Percentiles rank a stretch among this genome's conserved stretches.
Evolutionary conservation across 345 rosid genomes (phyloP).

Genomic region (Eucalyptus guilfoylei): DNA sequence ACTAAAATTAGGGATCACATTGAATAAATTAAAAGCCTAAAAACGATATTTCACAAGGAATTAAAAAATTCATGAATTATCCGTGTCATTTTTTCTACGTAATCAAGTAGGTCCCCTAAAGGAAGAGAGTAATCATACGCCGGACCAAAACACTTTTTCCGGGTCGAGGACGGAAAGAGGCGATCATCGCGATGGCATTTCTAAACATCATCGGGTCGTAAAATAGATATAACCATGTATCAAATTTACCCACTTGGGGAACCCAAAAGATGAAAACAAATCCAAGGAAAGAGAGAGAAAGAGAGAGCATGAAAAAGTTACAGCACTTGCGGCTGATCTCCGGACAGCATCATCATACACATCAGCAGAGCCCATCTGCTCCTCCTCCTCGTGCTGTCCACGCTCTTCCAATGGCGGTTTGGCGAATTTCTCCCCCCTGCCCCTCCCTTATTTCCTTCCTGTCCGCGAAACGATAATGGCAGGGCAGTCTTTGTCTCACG

Average conservation of each 20-base stretch:
- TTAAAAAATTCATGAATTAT: neutral
- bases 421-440: neutral
- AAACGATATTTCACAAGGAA: rapidly evolving
- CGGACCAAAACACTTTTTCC: neutral
- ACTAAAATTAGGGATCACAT: rapidly evolving
- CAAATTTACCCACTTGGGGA: neutral
- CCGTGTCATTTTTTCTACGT: neutral
- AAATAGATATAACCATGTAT: neutral
- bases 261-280: neutral
- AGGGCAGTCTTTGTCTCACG: neutral
- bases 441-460: neutral
- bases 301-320: neutral
- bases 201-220: neutral
- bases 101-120: neutral
- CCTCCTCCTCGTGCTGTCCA: neutral
- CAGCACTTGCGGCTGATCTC: neutral
- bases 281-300: neutral
- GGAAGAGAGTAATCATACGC: neutral
- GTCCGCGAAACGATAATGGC: neutral
- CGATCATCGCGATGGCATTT: neutral
- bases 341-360: neutral
- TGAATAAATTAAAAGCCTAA: neutral
- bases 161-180: neutral
- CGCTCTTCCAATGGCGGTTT: neutral
- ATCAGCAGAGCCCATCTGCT: neutral